Evolutionary conservation across 2,329 filamentous ascomycete genomes (phyloP), one percentile per base, ranked within the genome.

Genomic region (Epichloe aotearoae): DNA sequence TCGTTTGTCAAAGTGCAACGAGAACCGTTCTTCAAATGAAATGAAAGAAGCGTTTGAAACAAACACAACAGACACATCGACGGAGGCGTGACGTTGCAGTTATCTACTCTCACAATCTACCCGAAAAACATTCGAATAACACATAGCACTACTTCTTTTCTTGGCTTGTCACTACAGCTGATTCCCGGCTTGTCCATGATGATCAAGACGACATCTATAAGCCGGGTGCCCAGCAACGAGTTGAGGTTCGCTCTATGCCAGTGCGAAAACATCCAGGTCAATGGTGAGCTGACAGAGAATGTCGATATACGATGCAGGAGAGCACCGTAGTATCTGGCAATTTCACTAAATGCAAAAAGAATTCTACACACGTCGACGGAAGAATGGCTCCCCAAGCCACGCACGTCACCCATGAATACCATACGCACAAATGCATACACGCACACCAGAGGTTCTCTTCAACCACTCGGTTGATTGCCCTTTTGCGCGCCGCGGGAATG

Each of bases 181-280:
- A 77, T 77, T 76, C 74, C 74, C 73, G 70, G 64, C 67, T 66
- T 72, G 58, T 77, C 74, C 64, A 66, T 55, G 69, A 76, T 60
- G 64, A 67, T 67, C 73, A 76, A 73, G 68, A 76, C 73, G 74
- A 73, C 66, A 63, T 73, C 73, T 77, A 69, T 64, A 74, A 71
- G 62, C 65, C 69, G 69, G 72, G 73, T 72, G 73, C 73, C 73
- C 73, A 77, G 74, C 73, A 76, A 74, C 66, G 73, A 74, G 74
- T 63, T 63, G 61, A 53, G 55, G 56, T 62, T 71, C 61, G 34
- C 63, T 76, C 70, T 76, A 66, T 75, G 74, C 74, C 75, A 77
- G 73, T 65, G 72, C 71, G 73, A 75, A 76, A 73, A 77, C 72
- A 73, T 69, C 65, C 69, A 70, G 62, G 69, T 64, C 72, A 71